Evolutionary conservation across 179 eudicot species (phyloP), one percentile per base, ranked within the genome.

Genomic region (Spinacia oleracea): DNA sequence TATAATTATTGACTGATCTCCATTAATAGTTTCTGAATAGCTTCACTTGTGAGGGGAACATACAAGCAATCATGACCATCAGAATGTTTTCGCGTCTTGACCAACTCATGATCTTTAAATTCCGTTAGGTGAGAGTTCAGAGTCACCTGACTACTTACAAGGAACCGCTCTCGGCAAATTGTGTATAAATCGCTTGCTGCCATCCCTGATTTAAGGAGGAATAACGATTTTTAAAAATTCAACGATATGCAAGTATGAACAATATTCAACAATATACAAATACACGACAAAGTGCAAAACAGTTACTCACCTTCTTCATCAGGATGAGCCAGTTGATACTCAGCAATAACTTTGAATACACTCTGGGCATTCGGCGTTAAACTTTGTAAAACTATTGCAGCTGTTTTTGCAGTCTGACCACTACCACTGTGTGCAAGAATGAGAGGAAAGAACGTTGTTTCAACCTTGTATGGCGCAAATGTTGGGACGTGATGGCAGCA

Each of bases 361-460:
- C 87, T 93, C 81, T 90, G 98, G 60, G 98, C 98, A 83, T 95
- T 93, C 12, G 98, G 97, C 1, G 97, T 93, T 87, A 95, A 88
- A 80, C 98, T 95, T 84, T 89, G 95, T 31, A 95, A 74, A 59
- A 95, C 98, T 29, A 95, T 90, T 27, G 95, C 87, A 81, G 97
- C 97, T 31, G 97, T 91, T 82, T 91, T 95, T 56, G 92, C 91
- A 74, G 80, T 90, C 82, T 95, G 98, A 34, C 86, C 81, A 29
- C 88, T 79, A 75, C 97, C 91, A 21, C 89, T 87, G 65, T 91
- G 94, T 46, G 95, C 85, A 67, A 95, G 98, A 75, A 95, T 87
- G 70, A 90, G 79, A 20, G 98, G 98, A 55, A 72, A 81, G 80
- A 93, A 95, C 68, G 75, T 85, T 66, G 90, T 91, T 87, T 95